These are phyloP conservation scores for Diddensiella santjacobensis DNA, from an alignment of 805 yeast species.

Conservation along the genomic window DNA sequence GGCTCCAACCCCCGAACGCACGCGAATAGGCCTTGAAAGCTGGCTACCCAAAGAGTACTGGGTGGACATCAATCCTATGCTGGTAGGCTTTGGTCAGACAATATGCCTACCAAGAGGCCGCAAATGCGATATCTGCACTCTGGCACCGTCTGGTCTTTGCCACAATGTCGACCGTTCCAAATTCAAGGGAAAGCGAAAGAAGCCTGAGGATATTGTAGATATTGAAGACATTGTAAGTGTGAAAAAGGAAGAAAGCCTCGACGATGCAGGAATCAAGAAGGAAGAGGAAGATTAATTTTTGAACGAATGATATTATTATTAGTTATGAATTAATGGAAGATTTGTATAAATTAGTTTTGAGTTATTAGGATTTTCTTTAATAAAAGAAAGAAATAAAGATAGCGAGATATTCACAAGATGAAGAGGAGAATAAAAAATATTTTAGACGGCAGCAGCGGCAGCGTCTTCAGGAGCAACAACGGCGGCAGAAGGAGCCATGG, in stretches of 20 bases:
- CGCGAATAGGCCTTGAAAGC: slow-evolving; percentile 60
- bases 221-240: not conserved
- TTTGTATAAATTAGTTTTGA: too few relatives aligned
- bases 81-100: slow-evolving; percentile 93
- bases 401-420: slow-evolving; percentile 1
- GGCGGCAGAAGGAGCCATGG: slow-evolving; percentile 11
- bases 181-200: slow-evolving; percentile 1
- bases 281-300: too few relatives aligned
- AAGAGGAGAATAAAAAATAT: not conserved
- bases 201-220: not conserved
- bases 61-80: slow-evolving; percentile 78
- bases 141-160: slow-evolving; percentile 54
- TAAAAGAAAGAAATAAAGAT: slow-evolving; percentile 4
- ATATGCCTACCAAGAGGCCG: slow-evolving; percentile 69
- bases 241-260: too few relatives aligned
- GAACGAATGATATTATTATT: not conserved
- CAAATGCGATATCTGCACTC: slow-evolving; percentile 64
- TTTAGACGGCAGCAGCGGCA: slow-evolving; percentile 10
- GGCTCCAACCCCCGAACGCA: slow-evolving; percentile 63
- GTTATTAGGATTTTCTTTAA: not conserved
- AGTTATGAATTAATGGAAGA: too few relatives aligned
- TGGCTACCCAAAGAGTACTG: slow-evolving; percentile 76
- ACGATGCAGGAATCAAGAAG: too few relatives aligned
- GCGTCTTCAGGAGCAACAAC: slow-evolving; percentile 2
- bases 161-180: slow-evolving; percentile 14